These are phyloP conservation scores for Xerocomellus amylosporus DNA, from an alignment of 768 basidiomycete genomes.

Conservation along the genomic window DNA sequence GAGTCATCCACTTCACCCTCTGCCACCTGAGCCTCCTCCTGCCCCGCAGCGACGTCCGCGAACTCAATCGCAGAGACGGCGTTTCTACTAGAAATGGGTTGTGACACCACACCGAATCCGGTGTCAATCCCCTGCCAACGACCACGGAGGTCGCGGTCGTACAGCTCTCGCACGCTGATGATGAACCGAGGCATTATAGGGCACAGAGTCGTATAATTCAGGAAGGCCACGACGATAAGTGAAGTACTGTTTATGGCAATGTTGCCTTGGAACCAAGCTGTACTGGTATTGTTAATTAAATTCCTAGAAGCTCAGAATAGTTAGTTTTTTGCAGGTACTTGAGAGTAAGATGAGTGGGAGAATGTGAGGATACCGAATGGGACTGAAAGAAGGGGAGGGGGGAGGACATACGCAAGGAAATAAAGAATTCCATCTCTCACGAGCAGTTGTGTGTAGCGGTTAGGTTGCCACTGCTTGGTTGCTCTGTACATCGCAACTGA, in stretches of 20 bases:
- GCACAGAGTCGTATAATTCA: background rate
- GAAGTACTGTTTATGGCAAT: background rate
- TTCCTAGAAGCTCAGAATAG: background rate
- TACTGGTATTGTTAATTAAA: background rate
- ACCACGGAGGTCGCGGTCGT: background rate
- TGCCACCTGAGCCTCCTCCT: background rate
- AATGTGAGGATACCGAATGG: too few species aligned
- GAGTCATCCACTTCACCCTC: too few species aligned
- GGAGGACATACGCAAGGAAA: background rate
- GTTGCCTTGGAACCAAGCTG: background rate
- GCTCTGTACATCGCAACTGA: background rate
- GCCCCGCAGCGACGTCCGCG: background rate
- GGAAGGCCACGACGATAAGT: fast-evolving
- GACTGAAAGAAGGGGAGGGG: background rate
- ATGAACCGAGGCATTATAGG: background rate
- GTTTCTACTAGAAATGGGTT: background rate
- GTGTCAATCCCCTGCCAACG: background rate
- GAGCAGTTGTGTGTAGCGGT: background rate
- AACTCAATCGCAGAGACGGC: background rate
- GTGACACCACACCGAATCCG: background rate
- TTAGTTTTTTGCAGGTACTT: too few species aligned
- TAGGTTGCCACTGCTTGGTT: background rate
- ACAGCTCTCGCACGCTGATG: background rate
- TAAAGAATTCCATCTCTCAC: background rate
- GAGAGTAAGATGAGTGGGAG: too few species aligned